Conservation (phyloP, 129 eudicot species). For the Centella asiatica region DNA sequence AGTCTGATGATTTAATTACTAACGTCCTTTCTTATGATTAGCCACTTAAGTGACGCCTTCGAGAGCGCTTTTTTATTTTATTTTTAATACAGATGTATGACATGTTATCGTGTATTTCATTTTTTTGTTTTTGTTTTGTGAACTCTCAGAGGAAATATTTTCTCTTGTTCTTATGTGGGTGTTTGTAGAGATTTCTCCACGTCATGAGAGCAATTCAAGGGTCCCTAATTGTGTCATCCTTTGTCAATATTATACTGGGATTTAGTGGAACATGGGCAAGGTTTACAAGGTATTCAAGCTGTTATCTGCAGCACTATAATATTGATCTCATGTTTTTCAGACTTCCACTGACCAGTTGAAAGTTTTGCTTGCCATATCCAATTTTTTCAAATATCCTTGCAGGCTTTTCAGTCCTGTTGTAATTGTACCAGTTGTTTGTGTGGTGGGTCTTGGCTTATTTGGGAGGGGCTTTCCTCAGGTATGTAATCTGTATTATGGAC, state of each 20-base stretch:
- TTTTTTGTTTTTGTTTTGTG: neutral
- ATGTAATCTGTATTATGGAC: slow-evolving; percentile 7
- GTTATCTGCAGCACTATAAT: slow-evolving; percentile 3
- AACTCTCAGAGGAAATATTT: neutral
- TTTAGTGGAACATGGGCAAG: slow-evolving; percentile 75
- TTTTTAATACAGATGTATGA: no score
- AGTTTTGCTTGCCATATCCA: neutral
- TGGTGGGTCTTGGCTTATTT: slow-evolving; percentile 78
- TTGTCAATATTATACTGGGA: slow-evolving; percentile 67
- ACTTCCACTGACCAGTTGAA: neutral
- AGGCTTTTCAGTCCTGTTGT: slow-evolving; percentile 86
- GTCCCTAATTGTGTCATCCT: slow-evolving; percentile 76
- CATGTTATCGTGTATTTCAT: no score
- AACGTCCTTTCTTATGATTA: neutral
- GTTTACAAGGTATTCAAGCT: slow-evolving; percentile 51
- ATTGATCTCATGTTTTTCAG: neutral
- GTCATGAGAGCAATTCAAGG: slow-evolving; percentile 95
- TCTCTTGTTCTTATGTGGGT: slow-evolving; percentile 11
- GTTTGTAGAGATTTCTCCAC: slow-evolving; percentile 66
- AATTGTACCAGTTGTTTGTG: slow-evolving; percentile 63
- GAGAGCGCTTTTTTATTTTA: neutral
- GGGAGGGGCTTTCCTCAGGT: slow-evolving; percentile 88
- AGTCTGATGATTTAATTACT: neutral
- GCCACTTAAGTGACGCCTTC: neutral
- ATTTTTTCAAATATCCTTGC: slow-evolving; percentile 12